phyloP scores from a whole-genome alignment of 805 yeast genomes.

The Saturnispora halmiae region DNA sequence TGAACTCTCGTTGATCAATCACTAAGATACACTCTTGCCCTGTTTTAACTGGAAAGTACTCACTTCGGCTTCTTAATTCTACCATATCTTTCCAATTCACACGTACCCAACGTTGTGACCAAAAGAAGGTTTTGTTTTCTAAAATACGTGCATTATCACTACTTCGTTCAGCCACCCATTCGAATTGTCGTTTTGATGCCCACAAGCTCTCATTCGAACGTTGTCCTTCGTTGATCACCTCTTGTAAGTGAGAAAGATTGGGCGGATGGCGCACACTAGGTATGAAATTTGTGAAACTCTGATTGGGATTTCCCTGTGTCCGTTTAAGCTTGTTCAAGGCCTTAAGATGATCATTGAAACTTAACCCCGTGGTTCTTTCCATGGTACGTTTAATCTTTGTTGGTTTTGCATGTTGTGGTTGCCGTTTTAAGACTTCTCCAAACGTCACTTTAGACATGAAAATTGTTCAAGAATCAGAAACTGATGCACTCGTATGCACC shows the following conservation, averaged over 20 bases:
- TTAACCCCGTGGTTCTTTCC: neutral
- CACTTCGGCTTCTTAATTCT: neutral
- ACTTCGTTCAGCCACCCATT: conserved; percentile 5
- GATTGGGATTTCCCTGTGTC: neutral
- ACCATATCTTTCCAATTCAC: conserved; percentile 2
- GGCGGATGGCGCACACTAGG: conserved; percentile 5
- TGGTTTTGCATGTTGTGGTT: neutral
- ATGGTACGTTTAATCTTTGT: neutral
- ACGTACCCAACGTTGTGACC: conserved; percentile 2
- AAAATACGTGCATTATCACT: neutral
- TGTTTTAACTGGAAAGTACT: neutral
- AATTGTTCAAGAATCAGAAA: no score
- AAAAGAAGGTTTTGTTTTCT: conserved; percentile 3
- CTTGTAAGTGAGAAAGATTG: conserved; percentile 4
- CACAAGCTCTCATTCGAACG: neutral
- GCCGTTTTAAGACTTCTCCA: conserved; percentile 1
- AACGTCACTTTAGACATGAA: conserved; percentile 3
- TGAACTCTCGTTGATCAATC: neutral
- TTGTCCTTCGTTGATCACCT: conserved; percentile 4
- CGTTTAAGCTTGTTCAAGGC: conserved; percentile 4
- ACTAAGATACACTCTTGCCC: neutral
- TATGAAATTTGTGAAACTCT: conserved; percentile 1
- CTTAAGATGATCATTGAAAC: conserved; percentile 1
- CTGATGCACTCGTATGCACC: no score
- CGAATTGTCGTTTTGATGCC: conserved; percentile 8